Evolutionary conservation across 805 yeast species (phyloP).

Genomic region (Saccharomycopsis lassenensis): DNA sequence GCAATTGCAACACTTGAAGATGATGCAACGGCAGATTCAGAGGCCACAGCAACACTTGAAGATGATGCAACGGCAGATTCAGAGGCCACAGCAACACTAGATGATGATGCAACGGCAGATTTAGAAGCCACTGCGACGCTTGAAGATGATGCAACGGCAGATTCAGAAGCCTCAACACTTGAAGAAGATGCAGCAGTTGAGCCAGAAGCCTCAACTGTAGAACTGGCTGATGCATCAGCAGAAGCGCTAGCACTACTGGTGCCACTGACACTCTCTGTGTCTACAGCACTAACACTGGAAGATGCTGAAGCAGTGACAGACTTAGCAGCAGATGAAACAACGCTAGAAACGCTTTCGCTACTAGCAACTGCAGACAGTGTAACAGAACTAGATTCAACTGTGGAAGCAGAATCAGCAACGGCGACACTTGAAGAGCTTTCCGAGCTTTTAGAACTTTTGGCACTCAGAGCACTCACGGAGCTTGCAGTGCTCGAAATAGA

Average conservation of each 20-base stretch:
- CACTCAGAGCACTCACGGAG: no score
- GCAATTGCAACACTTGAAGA: neutral
- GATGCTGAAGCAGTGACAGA: no score
- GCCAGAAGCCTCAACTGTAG: neutral
- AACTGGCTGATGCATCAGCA: neutral
- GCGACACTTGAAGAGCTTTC: no score
- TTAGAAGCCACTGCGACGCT: neutral
- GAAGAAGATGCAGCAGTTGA: neutral
- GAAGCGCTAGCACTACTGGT: neutral
- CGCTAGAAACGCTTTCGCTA: neutral
- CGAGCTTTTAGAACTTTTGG: no score
- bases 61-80: neutral
- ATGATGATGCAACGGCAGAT: conserved; percentile 2
- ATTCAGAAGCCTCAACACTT: neutral
- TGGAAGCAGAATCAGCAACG: neutral
- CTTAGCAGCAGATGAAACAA: no score
- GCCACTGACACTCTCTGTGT: no score
- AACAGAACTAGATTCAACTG: neutral
- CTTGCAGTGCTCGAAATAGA: conserved; percentile 4
- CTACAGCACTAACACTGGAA: no score
- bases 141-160: neutral
- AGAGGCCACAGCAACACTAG: neutral
- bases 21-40: conserved; percentile 3
- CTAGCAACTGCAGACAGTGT: neutral
- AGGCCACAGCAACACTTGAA: neutral